Conservation (phyloP, 139 green algal genomes). For the Chlorella sorokiniana region DNA sequence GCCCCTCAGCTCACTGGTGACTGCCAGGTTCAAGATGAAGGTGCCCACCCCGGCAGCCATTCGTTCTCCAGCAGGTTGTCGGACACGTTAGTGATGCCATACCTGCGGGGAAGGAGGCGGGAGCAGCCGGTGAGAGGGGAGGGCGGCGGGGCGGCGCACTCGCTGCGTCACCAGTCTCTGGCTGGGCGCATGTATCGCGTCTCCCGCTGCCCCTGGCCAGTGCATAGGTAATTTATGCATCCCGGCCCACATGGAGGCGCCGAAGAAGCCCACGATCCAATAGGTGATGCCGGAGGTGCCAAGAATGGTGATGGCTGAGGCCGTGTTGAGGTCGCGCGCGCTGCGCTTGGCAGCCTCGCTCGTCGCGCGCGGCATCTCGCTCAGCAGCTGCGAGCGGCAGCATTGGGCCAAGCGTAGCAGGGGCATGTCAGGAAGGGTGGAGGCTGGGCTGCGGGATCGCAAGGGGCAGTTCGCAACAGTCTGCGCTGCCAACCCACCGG, state of each 20-base stretch:
- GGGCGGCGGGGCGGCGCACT: background rate
- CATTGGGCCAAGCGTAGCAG: background rate
- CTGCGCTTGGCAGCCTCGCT: background rate
- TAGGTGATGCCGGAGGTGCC: constrained; percentile 9
- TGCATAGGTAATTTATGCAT: no score
- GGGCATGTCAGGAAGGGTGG: background rate
- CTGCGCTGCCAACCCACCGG: background rate
- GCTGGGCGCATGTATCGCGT: background rate
- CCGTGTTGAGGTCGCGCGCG: background rate
- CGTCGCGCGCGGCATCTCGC: constrained; percentile 11
- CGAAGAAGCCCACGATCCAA: constrained; percentile 9
- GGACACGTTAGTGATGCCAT: background rate
- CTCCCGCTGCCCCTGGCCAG: background rate
- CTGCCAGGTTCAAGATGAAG: constrained; percentile 7
- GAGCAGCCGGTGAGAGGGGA: background rate
- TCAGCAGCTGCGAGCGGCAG: background rate
- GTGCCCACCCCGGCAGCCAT: constrained; percentile 13
- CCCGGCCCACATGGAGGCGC: constrained; percentile 8
- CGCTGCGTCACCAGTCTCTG: background rate
- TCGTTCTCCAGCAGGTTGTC: constrained; percentile 16
- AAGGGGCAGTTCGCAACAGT: background rate
- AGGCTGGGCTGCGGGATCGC: background rate
- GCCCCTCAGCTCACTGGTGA: constrained; percentile 7
- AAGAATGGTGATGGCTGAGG: constrained; percentile 19
- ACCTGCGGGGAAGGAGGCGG: background rate